phyloP scores from a whole-genome alignment of 2,329 filamentous ascomycete species.

The Mycocentrospora acerina region DNA sequence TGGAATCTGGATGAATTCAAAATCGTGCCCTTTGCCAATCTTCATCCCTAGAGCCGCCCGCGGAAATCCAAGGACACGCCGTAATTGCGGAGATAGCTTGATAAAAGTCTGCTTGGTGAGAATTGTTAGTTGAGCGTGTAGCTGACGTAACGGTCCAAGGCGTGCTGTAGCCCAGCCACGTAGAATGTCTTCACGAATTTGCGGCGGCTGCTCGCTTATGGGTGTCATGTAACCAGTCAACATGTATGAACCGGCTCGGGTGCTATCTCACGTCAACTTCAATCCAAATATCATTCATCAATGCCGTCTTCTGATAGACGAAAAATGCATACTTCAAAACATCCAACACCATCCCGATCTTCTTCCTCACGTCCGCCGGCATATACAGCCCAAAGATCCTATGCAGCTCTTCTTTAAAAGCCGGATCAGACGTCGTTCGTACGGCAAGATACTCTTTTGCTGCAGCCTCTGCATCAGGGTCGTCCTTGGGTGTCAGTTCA shows the following conservation, averaged over 20 bases:
- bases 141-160: slow-evolving; percentile 55
- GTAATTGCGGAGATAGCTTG: slow-evolving; percentile 58
- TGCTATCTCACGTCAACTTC: too few species aligned
- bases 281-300: too few species aligned
- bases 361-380: slow-evolving; percentile 50
- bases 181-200: slow-evolving; percentile 63
- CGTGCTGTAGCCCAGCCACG: slow-evolving; percentile 63
- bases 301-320: too few species aligned
- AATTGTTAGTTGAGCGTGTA: slow-evolving; percentile 58
- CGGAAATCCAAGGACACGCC: slow-evolving; percentile 59
- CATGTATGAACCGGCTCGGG: slow-evolving; percentile 62
- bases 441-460: slow-evolving; percentile 58
- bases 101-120: slow-evolving; percentile 59
- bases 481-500: slow-evolving; percentile 24
- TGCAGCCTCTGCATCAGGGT: slow-evolving; percentile 41
- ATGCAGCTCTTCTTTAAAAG: slow-evolving; percentile 55
- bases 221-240: slow-evolving; percentile 68
- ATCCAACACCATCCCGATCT: slow-evolving; percentile 55
- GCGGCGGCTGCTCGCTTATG: slow-evolving; percentile 61
- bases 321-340: slow-evolving; percentile 51
- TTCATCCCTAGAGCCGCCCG: slow-evolving; percentile 58
- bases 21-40: slow-evolving; percentile 56
- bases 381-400: slow-evolving; percentile 53
- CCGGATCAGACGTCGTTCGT: slow-evolving; percentile 53
- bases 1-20: slow-evolving; percentile 64